Evolutionary conservation across 2,329 filamentous ascomycete genomes (phyloP).

Genomic region (Talaromyces sp.): DNA sequence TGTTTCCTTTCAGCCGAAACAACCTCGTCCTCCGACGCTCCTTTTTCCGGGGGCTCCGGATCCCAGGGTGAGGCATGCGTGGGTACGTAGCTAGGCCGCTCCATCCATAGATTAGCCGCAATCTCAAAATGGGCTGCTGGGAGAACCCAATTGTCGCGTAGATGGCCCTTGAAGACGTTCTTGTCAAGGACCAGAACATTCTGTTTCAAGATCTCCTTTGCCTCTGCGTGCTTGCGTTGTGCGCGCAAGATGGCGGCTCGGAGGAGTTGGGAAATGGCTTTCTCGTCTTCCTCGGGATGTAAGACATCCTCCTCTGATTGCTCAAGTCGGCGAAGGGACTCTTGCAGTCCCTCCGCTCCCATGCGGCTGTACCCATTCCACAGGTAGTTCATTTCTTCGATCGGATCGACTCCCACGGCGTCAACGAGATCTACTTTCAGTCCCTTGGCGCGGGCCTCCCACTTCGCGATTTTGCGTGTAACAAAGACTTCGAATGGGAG

Average conservation of each 20-base stretch:
- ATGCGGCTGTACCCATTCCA: slow-evolving; percentile 90
- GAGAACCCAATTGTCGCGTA: slow-evolving; percentile 58
- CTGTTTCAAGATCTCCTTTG: slow-evolving; percentile 59
- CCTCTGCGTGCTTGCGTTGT: slow-evolving; percentile 60
- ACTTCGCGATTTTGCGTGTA: slow-evolving; percentile 78
- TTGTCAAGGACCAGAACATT: slow-evolving; percentile 61
- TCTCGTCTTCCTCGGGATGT: slow-evolving; percentile 55
- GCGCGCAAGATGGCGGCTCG: slow-evolving; percentile 64
- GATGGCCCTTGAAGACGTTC: slow-evolving; percentile 49
- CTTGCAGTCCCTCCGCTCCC: slow-evolving; percentile 60
- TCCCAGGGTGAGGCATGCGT: slow-evolving; percentile 25
- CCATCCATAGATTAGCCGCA: slow-evolving; percentile 75
- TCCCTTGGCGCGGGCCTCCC: slow-evolving; percentile 71
- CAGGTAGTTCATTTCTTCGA: slow-evolving; percentile 88
- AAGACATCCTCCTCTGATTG: slow-evolving; percentile 65
- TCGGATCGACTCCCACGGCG: slow-evolving; percentile 73
- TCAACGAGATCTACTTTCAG: slow-evolving; percentile 69
- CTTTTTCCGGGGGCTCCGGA: slow-evolving; percentile 12
- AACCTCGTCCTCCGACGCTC: slow-evolving; percentile 26
- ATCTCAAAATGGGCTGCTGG: slow-evolving; percentile 84
- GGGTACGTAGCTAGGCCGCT: slow-evolving; percentile 46
- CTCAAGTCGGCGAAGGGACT: slow-evolving; percentile 59
- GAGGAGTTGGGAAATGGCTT: slow-evolving; percentile 64
- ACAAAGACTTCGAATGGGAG: slow-evolving; percentile 88
- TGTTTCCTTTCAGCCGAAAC: slow-evolving; percentile 33